A percentile compares a stretch with the other conserved stretches of the same genome.
phyloP scores from a whole-genome alignment of 2,329 filamentous ascomycete genomes.

The Ambrosiella cleistominuta region DNA sequence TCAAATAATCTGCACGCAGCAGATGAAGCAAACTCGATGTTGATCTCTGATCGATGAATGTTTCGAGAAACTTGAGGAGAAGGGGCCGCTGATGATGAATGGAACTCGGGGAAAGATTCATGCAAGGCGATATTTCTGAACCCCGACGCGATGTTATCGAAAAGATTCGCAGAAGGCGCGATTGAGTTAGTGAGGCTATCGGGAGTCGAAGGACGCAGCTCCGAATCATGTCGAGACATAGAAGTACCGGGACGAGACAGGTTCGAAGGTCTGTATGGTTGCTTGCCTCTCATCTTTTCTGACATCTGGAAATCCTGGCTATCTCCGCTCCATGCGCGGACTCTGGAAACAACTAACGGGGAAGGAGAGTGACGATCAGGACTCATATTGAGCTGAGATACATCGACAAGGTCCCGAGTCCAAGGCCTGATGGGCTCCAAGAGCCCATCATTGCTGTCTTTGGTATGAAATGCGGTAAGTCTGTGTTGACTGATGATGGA shows the following conservation, averaged over 20 bases:
- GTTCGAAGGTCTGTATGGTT: background rate
- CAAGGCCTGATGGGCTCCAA: background rate
- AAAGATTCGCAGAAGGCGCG: background rate
- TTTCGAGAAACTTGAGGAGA: conserved; percentile 13
- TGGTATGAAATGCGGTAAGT: conserved; percentile 10
- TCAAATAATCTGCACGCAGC: conserved; percentile 17
- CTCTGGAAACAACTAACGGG: conserved; percentile 1
- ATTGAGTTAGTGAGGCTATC: background rate
- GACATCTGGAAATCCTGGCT: conserved; percentile 1
- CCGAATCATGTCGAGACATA: background rate
- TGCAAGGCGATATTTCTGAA: conserved; percentile 4
- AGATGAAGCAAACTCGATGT: conserved; percentile 12
- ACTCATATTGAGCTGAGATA: conserved; percentile 4
- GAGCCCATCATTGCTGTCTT: background rate
- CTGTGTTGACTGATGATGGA: conserved; percentile 12
- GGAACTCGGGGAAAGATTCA: background rate
- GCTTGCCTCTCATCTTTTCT: conserved; percentile 8
- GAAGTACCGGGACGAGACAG: background rate
- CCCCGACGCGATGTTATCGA: conserved; percentile 10
- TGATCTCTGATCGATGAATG: conserved; percentile 11
- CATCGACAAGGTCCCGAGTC: conserved; percentile 9
- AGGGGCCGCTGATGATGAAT: conserved; percentile 11
- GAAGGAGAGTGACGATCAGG: conserved; percentile 3
- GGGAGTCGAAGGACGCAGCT: conserved; percentile 4
- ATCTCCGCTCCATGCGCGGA: conserved; percentile 9